Base-by-base conservation (phyloP, 805 yeast genomes). In the Torulaspora quercuum region DNA sequence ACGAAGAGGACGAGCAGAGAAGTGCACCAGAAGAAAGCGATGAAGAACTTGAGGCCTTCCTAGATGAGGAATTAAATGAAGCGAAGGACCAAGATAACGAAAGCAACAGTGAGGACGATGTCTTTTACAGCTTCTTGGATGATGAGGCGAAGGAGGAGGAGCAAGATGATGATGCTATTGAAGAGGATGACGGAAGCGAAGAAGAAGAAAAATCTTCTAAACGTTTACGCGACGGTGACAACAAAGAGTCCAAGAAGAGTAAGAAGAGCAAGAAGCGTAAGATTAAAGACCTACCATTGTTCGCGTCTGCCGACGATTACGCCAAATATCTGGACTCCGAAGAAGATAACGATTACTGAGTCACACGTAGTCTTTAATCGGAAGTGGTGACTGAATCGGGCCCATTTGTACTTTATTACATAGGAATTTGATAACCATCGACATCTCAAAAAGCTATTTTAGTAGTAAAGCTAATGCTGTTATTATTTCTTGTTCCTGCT, bases 251-350 rank as follows among this genome's bases (percentile, higher is more conserved):
- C 33, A 53, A 36, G 27, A 53, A 35, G 31, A 53, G 38, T 13
- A 47, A 32, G 40, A 48, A 30, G 46, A 46, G 27, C 35, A 78
- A 74, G 67, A 76, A 69, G 55, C 63, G 68, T 29, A 79, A 75
- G 59, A 65, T 83, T 52, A 79, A 75, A 53, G 76, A 72, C 30
- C 67, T 89, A 42, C 97, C 97, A 14, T 70, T 78, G 13, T 89
- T 87, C 66, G 97, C 95, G 1, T 80, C 88, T 29, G 95, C 80
- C 7, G 95, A 84, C 26, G 95, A 84, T 44, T 88, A 87, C 57
- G 80, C 90, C 17, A 36, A 42, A 14, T 26, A 33, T 5, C 19
- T 42, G 22, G 31, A 42, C n/a, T 42, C 37, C 25, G 35, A 37
- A 15, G 37, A 15, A 7, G 37, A 28, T 12, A 28, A 22, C 6